Evolutionary conservation across 1,284 basidiomycete genomes (phyloP).

Genomic region (Puccinia brachypodii): DNA sequence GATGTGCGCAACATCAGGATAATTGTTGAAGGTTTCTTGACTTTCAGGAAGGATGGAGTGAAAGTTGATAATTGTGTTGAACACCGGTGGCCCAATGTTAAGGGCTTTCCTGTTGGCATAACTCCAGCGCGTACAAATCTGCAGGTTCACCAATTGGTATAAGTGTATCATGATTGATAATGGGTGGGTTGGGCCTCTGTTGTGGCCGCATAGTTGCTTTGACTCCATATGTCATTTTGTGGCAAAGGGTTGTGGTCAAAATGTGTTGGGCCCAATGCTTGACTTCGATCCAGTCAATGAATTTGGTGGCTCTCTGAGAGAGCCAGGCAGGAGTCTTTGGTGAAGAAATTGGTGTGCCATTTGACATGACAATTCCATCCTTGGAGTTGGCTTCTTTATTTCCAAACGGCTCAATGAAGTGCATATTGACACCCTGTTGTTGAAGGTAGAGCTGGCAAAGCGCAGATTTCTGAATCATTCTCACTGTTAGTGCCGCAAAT

Average conservation of each 20-base stretch:
- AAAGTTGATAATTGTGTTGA: background rate
- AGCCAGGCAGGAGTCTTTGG: conserved; percentile 7
- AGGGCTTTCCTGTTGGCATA: background rate
- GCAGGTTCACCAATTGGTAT: conserved; percentile 13
- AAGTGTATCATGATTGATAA: background rate
- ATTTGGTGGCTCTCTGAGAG: conserved; percentile 11
- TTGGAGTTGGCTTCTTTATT: conserved; percentile 12
- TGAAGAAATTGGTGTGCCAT: background rate
- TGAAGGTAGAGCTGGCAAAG: conserved; percentile 23
- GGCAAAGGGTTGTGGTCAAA: background rate
- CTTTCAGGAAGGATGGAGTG: background rate
- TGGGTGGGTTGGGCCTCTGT: background rate
- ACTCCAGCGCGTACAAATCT: conserved; percentile 17
- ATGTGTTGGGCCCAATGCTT: background rate
- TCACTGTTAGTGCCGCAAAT: background rate
- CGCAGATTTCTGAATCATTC: conserved; percentile 7
- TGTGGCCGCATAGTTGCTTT: background rate
- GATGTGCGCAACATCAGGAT: background rate
- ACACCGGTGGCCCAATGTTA: background rate
- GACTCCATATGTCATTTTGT: background rate
- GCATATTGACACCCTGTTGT: conserved; percentile 17
- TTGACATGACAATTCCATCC: conserved; percentile 1
- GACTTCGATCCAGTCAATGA: conserved; percentile 36
- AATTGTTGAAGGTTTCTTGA: background rate
- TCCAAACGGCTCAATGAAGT: conserved; percentile 1